A percentile compares a stretch with the other conserved stretches of the same genome.
These are phyloP conservation scores for Incumbomyces delicatus DNA, from an alignment of 2,329 filamentous ascomycete genomes.

Conservation along the genomic window DNA sequence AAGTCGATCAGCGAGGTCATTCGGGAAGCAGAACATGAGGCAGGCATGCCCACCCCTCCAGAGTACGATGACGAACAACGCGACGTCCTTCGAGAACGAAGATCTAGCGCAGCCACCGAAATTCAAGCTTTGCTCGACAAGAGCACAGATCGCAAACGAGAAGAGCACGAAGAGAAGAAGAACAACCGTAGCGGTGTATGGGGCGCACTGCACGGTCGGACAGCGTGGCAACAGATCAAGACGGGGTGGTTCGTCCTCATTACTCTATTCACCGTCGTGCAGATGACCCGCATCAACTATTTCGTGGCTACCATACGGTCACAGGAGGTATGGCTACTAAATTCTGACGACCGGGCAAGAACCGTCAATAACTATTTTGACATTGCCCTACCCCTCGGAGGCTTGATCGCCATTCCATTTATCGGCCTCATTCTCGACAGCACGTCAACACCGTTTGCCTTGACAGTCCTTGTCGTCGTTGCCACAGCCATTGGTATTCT, in stretches of 20 bases:
- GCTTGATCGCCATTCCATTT: constrained; percentile 75
- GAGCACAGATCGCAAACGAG: constrained; percentile 49
- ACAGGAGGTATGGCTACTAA: constrained; percentile 70
- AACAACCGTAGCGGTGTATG: constrained; percentile 67
- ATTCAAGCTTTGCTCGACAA: constrained; percentile 65
- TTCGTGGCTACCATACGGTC: constrained; percentile 78
- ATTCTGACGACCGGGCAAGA: constrained; percentile 50
- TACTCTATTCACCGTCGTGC: constrained; percentile 66
- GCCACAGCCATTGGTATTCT: constrained; percentile 69
- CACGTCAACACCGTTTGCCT: constrained; percentile 60
- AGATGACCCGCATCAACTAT: constrained; percentile 80
- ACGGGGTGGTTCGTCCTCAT: constrained; percentile 81
- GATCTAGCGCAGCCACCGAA: constrained; percentile 55
- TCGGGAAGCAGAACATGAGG: constrained; percentile 52
- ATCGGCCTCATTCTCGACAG: constrained; percentile 73
- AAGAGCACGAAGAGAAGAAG: constrained; percentile 55
- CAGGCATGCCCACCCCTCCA: constrained; percentile 31
- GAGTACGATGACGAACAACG: constrained; percentile 45
- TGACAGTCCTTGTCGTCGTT: constrained; percentile 57
- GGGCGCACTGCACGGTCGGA: constrained; percentile 69
- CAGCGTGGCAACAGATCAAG: constrained; percentile 61
- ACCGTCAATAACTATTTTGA: constrained; percentile 79
- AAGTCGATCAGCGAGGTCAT: constrained; percentile 80
- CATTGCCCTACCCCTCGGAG: constrained; percentile 70
- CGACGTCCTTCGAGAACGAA: constrained; percentile 46